Conservation (phyloP, 176 grass and related monocot genomes). For the Panicum miliaceum region DNA sequence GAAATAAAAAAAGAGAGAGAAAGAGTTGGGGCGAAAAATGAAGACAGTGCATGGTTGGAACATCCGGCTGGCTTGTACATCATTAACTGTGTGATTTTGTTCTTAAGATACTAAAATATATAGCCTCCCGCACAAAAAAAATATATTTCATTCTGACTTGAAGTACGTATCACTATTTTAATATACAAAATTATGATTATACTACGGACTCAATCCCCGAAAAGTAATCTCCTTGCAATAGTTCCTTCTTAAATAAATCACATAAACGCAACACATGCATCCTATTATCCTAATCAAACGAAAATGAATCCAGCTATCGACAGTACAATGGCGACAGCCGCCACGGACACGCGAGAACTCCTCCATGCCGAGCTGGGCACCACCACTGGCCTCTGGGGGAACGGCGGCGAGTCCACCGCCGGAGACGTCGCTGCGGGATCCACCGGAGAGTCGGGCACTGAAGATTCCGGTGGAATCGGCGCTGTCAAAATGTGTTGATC, state of each 20-base stretch:
- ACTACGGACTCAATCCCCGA: neutral
- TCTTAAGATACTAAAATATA: too few species aligned
- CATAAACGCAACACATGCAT: neutral
- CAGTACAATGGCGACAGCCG: conserved; percentile 1
- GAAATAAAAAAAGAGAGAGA: too few species aligned
- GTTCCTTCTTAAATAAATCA: neutral
- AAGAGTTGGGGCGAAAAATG: too few species aligned
- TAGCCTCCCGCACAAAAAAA: neutral
- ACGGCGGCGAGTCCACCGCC: conserved; percentile 35
- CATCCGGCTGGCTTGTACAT: too few species aligned
- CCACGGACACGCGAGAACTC: neutral
- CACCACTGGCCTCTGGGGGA: conserved; percentile 59
- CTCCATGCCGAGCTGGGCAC: conserved; percentile 54
- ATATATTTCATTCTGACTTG: neutral
- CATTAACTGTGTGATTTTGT: too few species aligned
- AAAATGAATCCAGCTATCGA: conserved; percentile 34
- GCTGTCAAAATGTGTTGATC: conserved; percentile 30
- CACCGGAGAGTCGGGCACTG: conserved; percentile 14
- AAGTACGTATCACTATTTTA: neutral
- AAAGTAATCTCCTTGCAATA: neutral
- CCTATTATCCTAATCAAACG: conserved; percentile 14
- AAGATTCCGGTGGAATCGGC: conserved; percentile 47
- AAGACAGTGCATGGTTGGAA: too few species aligned
- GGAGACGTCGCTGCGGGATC: conserved; percentile 12
- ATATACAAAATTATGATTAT: neutral